Evolutionary conservation across 176 grass and related monocot genomes (phyloP).

Genomic region (Aegilops bicornis): DNA sequence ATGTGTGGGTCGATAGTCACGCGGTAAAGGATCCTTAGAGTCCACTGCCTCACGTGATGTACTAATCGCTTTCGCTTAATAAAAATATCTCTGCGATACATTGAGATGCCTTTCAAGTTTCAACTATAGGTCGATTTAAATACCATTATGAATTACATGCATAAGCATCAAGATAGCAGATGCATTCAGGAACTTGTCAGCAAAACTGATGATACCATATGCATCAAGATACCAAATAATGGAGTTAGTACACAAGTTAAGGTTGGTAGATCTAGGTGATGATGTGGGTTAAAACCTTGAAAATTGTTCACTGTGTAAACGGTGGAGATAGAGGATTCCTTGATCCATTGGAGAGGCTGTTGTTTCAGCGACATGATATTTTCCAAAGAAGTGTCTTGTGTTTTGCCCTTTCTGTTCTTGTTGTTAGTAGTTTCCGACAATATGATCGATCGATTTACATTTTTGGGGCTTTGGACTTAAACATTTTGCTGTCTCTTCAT

Average conservation of each 20-base stretch:
- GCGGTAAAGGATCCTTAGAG: conserved; percentile 40
- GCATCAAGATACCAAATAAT: conserved; percentile 35
- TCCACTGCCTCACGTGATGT: conserved; percentile 58
- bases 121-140: conserved; percentile 18
- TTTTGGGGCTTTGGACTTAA: not conserved
- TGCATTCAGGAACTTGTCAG: conserved; percentile 37
- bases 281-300: conserved; percentile 47
- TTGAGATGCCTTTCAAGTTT: conserved; percentile 38
- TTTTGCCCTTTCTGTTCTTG: not conserved
- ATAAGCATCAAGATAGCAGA: conserved; percentile 30
- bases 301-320: conserved; percentile 23
- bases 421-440: not conserved
- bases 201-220: conserved; percentile 30
- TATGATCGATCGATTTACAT: not conserved
- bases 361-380: not conserved
- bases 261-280: conserved; percentile 43
- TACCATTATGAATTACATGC: conserved; percentile 15
- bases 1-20: conserved; percentile 36
- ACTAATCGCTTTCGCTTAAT: conserved; percentile 36
- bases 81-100: conserved; percentile 1
- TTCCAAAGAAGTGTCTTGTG: not conserved
- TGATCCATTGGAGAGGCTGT: not conserved
- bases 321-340: not conserved
- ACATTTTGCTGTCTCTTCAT: not conserved
- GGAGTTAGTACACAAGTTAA: conserved; percentile 25